A percentile compares a stretch with the other conserved stretches of the same genome.
These are phyloP conservation scores for Neurospora sp. DNA, from an alignment of 495 filamentous ascomycete genomes.

Conservation along the genomic window DNA sequence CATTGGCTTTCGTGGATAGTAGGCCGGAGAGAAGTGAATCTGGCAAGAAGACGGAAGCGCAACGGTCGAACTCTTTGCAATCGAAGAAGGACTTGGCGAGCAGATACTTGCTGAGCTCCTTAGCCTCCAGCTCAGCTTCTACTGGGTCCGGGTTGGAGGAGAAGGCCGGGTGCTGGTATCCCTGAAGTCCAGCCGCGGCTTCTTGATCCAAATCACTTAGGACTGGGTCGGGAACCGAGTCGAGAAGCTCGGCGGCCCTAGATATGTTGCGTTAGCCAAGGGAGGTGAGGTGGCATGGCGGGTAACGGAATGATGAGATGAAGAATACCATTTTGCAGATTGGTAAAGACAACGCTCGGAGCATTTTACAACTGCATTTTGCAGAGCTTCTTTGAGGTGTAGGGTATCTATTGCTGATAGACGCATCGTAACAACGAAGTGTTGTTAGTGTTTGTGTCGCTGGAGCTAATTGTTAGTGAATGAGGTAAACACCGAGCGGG, in stretches of 20 bases:
- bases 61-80: constrained; percentile 90
- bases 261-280: constrained; percentile 1
- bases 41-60: constrained; percentile 80
- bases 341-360: constrained; percentile 94
- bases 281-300: background rate
- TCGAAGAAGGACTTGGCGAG: constrained; percentile 95
- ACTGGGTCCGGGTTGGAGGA: constrained; percentile 41
- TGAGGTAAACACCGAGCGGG: background rate
- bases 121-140: constrained; percentile 70
- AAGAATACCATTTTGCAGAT: constrained; percentile 81
- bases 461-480: background rate
- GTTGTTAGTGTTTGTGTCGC: background rate
- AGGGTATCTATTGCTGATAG: constrained; percentile 38
- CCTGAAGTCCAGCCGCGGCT: constrained; percentile 21
- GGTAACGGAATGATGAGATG: background rate
- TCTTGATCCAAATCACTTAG: constrained; percentile 27
- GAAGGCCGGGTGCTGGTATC: constrained; percentile 36
- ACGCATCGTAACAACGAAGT: constrained; percentile 10
- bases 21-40: constrained; percentile 56
- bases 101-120: constrained; percentile 72
- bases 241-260: constrained; percentile 92
- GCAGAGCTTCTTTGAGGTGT: constrained; percentile 52
- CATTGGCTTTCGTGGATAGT: constrained; percentile 37
- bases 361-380: constrained; percentile 78
- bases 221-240: constrained; percentile 52